Conservation (phyloP, 805 yeast species). For the Yamadazyma phyllophila region DNA sequence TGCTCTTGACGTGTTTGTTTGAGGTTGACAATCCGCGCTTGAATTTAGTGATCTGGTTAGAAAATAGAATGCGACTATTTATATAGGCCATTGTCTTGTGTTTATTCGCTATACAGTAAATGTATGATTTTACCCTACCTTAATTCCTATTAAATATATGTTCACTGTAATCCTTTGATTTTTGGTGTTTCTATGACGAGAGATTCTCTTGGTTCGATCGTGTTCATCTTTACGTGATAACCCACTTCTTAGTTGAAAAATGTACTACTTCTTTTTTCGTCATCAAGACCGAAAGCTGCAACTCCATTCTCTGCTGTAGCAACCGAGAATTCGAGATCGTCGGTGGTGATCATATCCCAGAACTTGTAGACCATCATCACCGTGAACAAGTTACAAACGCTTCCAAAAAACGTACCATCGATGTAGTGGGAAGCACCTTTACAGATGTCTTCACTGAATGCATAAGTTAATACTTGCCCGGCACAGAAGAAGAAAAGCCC, state of each 20-base stretch:
- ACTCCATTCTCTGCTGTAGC: constrained; percentile 42
- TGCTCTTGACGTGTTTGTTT: constrained; percentile 5
- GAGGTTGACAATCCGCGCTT: not conserved
- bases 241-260: constrained; percentile 9
- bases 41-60: not conserved
- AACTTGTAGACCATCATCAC: constrained; percentile 94
- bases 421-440: constrained; percentile 74
- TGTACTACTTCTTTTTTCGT: constrained; percentile 29
- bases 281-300: constrained; percentile 25
- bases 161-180: not conserved
- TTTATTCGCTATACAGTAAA: too few relatives aligned
- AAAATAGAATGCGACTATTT: not conserved
- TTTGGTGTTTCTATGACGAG: not conserved
- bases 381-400: constrained; percentile 75
- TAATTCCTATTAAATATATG: not conserved
- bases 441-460: constrained; percentile 66
- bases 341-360: constrained; percentile 95
- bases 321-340: constrained; percentile 90
- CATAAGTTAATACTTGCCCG: constrained; percentile 80
- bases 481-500: constrained; percentile 71
- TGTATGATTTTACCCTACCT: too few relatives aligned
- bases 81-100: not conserved
- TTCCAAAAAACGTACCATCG: constrained; percentile 86
- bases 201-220: not conserved
- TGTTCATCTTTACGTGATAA: not conserved